Percentiles rank a stretch among this genome's conserved stretches.
Evolutionary conservation across 176 grass and related monocot genomes (phyloP).

Genomic region (Tuctoria greenei): DNA sequence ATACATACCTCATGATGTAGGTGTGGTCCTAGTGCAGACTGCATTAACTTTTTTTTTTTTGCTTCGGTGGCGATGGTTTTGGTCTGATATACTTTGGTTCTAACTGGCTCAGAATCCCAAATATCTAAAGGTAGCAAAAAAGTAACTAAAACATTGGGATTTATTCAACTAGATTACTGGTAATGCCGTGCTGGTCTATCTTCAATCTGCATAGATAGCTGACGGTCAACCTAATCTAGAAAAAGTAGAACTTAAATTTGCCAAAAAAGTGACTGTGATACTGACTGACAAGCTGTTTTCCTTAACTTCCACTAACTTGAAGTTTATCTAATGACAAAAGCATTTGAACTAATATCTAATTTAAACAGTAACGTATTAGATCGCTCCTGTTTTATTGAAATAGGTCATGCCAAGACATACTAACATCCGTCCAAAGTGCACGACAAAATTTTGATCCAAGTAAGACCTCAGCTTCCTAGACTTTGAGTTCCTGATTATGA

Average conservation of each 20-base stretch:
- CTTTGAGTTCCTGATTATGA: slow-evolving; percentile 14
- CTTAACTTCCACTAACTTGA: slow-evolving; percentile 8
- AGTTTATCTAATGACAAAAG: slow-evolving; percentile 23
- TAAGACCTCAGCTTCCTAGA: slow-evolving; percentile 23
- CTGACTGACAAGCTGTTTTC: not conserved
- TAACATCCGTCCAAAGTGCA: slow-evolving; percentile 37
- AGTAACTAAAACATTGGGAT: slow-evolving; percentile 1
- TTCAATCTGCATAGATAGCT: not conserved
- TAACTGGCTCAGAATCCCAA: slow-evolving; percentile 32
- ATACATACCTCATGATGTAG: not conserved
- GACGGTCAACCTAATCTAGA: slow-evolving; percentile 15
- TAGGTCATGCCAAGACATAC: slow-evolving; percentile 37
- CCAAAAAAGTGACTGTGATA: not conserved
- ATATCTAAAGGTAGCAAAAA: not conserved
- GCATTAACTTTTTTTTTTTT: too few species aligned
- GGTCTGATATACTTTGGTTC: slow-evolving; percentile 13
- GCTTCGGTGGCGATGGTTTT: slow-evolving; percentile 21
- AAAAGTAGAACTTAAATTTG: slow-evolving; percentile 15
- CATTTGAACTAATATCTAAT: slow-evolving; percentile 30
- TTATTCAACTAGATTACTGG: not conserved
- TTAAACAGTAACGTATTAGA: slow-evolving; percentile 38
- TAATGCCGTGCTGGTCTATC: not conserved
- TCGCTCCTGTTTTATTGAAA: slow-evolving; percentile 41
- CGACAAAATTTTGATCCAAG: slow-evolving; percentile 38
- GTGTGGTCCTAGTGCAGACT: too few species aligned